Evolutionary conservation across 192 early-diverging fungal genomes (phyloP).

Genomic region (Entomortierella beljakovae): DNA sequence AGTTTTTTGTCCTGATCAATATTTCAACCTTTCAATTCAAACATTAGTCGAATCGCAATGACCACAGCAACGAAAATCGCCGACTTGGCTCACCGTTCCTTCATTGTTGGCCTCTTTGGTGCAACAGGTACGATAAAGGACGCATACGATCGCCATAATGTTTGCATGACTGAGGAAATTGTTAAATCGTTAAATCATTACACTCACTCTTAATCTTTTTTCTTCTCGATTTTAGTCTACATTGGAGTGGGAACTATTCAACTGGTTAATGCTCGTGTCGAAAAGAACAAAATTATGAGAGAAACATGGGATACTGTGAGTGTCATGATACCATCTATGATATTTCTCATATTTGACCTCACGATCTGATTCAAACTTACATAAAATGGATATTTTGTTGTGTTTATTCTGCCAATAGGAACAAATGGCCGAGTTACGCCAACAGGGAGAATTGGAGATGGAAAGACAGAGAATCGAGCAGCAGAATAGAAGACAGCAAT

Average conservation of each 20-base stretch:
- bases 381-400: background rate
- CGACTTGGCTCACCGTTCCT: constrained; percentile 40
- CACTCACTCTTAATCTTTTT: background rate
- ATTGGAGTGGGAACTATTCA: constrained; percentile 50
- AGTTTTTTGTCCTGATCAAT: background rate
- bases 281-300: constrained; percentile 52
- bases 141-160: background rate
- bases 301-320: constrained; percentile 51
- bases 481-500: constrained; percentile 37
- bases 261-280: constrained; percentile 51
- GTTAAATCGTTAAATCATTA: background rate
- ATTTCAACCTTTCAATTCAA: background rate
- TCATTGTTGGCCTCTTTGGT: constrained; percentile 47
- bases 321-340: background rate
- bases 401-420: constrained; percentile 13
- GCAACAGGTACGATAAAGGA: constrained; percentile 29
- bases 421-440: constrained; percentile 52
- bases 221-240: constrained; percentile 20
- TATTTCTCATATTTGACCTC: background rate
- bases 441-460: constrained; percentile 43
- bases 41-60: constrained; percentile 14
- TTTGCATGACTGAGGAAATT: background rate
- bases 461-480: constrained; percentile 48
- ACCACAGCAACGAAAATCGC: constrained; percentile 38
- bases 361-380: too few relatives aligned